Evolutionary conservation across 192 early-diverging fungal genomes (phyloP), one percentile per base, ranked within the genome.

Genomic region (Linnemannia schmuckeri): DNA sequence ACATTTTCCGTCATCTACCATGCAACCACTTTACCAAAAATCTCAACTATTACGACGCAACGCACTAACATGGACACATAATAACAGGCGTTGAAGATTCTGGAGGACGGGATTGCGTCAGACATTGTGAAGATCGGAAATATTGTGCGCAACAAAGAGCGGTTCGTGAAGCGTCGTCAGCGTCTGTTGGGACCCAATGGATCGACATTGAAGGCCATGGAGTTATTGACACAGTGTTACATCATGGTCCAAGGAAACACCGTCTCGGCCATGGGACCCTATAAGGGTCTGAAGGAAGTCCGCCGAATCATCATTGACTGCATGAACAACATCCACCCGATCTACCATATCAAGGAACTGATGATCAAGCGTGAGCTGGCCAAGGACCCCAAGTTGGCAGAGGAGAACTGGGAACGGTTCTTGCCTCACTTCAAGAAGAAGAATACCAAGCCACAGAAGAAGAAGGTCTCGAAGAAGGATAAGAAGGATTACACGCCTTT

Each of bases 241-340:
- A 93, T 99, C 38, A 93, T 99, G 94, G 97, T 99, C n/a, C 98
- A 99, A 85, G 99, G 99, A 69, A 97, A 98, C 82, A 99, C 98
- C 2, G 98, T 99, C 0, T 94, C 97, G 7, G 92, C 89, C 27
- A 98, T 99, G 97, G 98, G 98, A 3, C 94, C 95, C 9, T 95
- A 94, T 89, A 96, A 95, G 81, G 97, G 97, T 4, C 76, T 99
- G 47, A 97, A 97, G 88, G 93, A 95, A 55, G 95, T 97, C 35
- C 93, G 97, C 35, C 90, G 95, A 54, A 97, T 99, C 63, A 95
- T 99, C 5, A 89, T 97, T 71, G 98, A 99, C 90, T 99, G 98
- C 83, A 96, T 99, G 94, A 98, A 98, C 83, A 99, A 99, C 90
- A 90, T 99, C 55, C 98, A 99, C 89, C 98, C 98, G 42, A 98